Evolutionary conservation across 257 asterid species (phyloP), one percentile per base, ranked within the genome.

Genomic region (Scutellaria galericulata): DNA sequence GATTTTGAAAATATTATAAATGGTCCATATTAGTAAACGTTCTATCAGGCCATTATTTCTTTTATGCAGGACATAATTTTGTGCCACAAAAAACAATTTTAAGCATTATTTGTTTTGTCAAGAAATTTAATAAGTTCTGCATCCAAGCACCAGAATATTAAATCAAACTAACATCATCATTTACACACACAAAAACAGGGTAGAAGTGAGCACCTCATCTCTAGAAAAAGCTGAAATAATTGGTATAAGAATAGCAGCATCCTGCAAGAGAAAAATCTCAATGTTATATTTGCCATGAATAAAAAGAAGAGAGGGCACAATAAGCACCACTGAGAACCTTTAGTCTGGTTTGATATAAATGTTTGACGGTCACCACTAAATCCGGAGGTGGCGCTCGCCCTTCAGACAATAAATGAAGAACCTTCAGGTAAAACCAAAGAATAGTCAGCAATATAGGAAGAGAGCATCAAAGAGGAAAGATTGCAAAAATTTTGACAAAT

Each of bases 171-270:
- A 53, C 61, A 74, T 6, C 50, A 44, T 42, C 62, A 78, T 20
- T 71, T 39, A 73, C 63, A 44, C 63, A 44, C 12, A 13, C 18
- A 20, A 48, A 62, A 71, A 53, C 47, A 66, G 73, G 20, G 68
- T 44, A 70, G 31, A 66, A 59, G 68, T 13, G 61, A 64, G 56
- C 74, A 95, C 99, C 98, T 95, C 99, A 42, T 86, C 87, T 85
- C 83, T 92, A 27, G 99, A 87, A 86, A 90, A 91, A 51, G 97
- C 92, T 5, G 99, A 86, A 42, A 95, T 75, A 62, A 95, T 76
- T 51, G 99, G 99, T 62, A 95, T 88, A 77, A 95, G 99, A 77
- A 95, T 85, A 68, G 90, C 59, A 74, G 98, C 98, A 80, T 95
- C 99, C 99, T 95, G 92, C 87, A 82, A 74, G 55, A 82, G 66